These are phyloP conservation scores for Starmera stellimalicola DNA, from an alignment of 1,139 yeast genomes.

Conservation along the genomic window DNA sequence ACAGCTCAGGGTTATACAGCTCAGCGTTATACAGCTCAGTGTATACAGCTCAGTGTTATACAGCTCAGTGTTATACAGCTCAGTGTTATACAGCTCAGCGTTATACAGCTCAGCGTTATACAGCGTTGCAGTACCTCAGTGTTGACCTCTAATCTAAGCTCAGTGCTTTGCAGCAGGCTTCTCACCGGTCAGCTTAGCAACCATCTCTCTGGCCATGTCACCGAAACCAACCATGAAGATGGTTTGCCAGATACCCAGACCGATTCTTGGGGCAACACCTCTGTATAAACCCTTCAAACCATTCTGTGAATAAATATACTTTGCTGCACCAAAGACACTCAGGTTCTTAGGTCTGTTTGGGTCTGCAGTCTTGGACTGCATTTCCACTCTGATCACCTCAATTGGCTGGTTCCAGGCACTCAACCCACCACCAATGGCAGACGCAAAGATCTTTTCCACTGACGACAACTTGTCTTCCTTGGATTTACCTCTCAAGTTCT, in stretches of 20 bases:
- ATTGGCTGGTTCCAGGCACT: constrained; percentile 99
- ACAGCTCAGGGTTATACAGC: too few relatives aligned
- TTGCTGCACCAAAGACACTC: constrained; percentile 69
- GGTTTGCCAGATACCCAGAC: constrained; percentile 96
- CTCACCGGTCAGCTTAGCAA: constrained; percentile 49
- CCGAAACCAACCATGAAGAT: constrained; percentile 99
- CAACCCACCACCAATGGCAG: constrained; percentile 92
- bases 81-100: too few relatives aligned
- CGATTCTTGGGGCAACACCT: constrained; percentile 96
- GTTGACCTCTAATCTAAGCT: constrained; percentile 2
- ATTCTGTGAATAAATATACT: constrained; percentile 70
- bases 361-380: constrained; percentile 89
- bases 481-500: constrained; percentile 50
- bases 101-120: too few relatives aligned
- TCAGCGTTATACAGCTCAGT: too few relatives aligned
- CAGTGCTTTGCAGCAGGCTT: constrained; percentile 37
- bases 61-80: too few relatives aligned
- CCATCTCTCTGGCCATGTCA: constrained; percentile 71
- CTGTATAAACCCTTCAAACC: constrained; percentile 89
- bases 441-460: constrained; percentile 74
- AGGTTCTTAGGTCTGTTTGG: constrained; percentile 94
- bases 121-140: too few relatives aligned
- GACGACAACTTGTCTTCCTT: constrained; percentile 59
- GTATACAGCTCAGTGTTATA: too few relatives aligned
- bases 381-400: constrained; percentile 94